A percentile compares a stretch with the other conserved stretches of the same genome.
phyloP scores from a whole-genome alignment of 192 early-diverging fungal genomes.

The Dimargaris xerosporica region DNA sequence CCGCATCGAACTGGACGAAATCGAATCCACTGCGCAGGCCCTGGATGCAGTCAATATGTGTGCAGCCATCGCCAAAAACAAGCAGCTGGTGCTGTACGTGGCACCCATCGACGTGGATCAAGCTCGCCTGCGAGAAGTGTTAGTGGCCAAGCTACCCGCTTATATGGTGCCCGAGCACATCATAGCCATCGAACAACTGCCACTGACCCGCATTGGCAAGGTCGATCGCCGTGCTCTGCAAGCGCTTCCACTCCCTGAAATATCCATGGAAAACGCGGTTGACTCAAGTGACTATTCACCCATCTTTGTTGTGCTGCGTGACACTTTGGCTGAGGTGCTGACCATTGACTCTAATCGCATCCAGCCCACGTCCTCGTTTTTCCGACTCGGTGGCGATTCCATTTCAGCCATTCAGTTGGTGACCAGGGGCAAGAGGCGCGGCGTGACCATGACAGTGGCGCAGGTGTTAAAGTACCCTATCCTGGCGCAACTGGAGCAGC shows the following conservation, averaged over 20 bases:
- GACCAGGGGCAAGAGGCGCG: not conserved
- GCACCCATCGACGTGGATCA: not conserved
- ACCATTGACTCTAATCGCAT: not conserved
- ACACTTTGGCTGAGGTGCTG: not conserved
- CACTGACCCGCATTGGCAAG: not conserved
- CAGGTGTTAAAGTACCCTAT: not conserved
- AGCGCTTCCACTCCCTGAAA: not conserved
- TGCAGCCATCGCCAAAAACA: not conserved
- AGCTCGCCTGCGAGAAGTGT: not conserved
- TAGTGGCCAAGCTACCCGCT: not conserved
- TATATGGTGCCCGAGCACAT: not conserved
- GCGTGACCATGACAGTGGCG: not conserved
- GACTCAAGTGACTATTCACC: no score
- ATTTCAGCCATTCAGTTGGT: not conserved
- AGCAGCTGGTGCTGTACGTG: not conserved
- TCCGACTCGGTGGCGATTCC: conserved; percentile 6
- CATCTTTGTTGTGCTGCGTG: not conserved
- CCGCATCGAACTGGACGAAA: not conserved
- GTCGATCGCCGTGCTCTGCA: not conserved
- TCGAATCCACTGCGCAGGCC: not conserved
- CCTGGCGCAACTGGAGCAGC: not conserved
- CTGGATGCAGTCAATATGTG: not conserved
- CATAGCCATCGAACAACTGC: not conserved
- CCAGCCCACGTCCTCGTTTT: not conserved
- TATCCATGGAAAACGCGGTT: no score